Base-by-base conservation (phyloP, 1,139 yeast genomes). In the Saccharomyces pastorianus region DNA sequence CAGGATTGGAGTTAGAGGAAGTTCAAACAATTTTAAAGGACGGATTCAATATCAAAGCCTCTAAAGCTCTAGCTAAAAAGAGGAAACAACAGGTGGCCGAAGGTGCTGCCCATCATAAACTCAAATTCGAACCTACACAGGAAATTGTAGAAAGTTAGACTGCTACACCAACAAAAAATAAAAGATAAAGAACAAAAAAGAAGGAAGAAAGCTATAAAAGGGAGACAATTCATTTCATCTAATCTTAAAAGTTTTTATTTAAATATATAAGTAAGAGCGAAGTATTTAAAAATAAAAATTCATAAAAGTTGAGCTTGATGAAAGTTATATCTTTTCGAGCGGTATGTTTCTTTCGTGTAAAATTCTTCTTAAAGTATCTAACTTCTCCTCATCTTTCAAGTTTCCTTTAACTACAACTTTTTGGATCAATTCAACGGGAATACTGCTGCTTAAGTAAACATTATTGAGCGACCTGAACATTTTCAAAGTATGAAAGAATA, bases 1-100 rank as follows among this genome's bases (percentile, higher is more conserved):
- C 96, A 3, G 95, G 95, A 48, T 78, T 93, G 68, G 91, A 88
- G 64, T 77, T 93, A 62, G 98, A 91, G 70, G 97, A 91, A 71
- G 89, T 96, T 48, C 95, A 91, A 62, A 78, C 79, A 54, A 77
- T 91, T 50, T 78, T 93, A 61, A 76, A 84, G 48, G 85, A 83
- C 58, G 98, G 98, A 0, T 91, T 90, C 76, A 86, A 88, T 64
- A 87, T 91, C 59, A 83, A 81, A 63, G 84, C 82, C 54, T 88
- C 96, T 1, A 73, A 82, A 54, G 73, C 73, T 54, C 71, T 88
- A 62, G 88, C 72, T 13, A 68, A 68, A 58, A 68, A 67, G 61
- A 65, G 72, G 56, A 69, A 69, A 52, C 62, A 62, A 53, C 69
- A 67, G 56, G 59, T 58, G 23, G 61, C 64, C 25, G 44, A 54